Conservation (phyloP, 768 basidiomycete species). For the Mycena rebaudengoi region DNA sequence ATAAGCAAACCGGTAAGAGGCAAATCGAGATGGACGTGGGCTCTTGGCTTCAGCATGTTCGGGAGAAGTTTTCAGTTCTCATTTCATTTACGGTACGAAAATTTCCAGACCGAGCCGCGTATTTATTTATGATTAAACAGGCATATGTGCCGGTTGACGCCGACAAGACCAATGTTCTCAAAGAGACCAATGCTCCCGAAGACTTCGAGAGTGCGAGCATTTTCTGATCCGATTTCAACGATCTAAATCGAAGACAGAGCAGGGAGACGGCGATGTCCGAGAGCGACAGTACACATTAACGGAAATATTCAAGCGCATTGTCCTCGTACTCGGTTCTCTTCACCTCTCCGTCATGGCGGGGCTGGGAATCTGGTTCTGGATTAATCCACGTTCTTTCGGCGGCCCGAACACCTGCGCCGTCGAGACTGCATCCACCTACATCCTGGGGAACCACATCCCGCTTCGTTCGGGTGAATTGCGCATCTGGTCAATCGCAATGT, state of each 20-base stretch:
- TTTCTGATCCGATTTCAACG: background rate
- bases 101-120: no score
- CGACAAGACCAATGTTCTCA: no score
- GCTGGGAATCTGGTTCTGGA: conserved; percentile 12
- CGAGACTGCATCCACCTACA: background rate
- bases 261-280: background rate
- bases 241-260: no score
- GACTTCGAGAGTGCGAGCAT: no score
- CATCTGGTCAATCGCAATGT: background rate
- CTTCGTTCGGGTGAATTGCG: background rate
- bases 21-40: background rate
- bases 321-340: background rate
- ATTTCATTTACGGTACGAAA: background rate
- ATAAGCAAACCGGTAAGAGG: no score
- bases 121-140: no score
- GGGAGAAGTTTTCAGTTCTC: background rate
- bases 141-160: no score
- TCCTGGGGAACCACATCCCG: background rate
- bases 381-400: background rate
- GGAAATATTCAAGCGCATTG: background rate
- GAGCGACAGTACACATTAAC: background rate
- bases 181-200: no score
- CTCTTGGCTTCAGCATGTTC: background rate
- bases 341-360: conserved; percentile 12
- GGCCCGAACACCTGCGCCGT: background rate